A percentile compares a stretch with the other conserved stretches of the same genome.
phyloP scores from a whole-genome alignment of 805 yeast species.

The Candida michaelii region DNA sequence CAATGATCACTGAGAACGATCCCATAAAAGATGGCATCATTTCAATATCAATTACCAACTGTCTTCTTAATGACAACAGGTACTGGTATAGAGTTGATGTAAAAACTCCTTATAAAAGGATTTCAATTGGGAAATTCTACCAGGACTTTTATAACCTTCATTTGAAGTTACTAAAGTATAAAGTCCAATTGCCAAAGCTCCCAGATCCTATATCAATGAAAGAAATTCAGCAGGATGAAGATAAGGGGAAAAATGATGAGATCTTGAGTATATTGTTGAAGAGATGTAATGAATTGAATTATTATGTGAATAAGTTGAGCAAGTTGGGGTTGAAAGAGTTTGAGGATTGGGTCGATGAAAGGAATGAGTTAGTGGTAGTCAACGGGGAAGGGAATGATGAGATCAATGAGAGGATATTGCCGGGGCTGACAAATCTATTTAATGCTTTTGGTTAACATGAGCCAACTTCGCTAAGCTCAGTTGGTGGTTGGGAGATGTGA shows the following conservation, averaged over 20 bases:
- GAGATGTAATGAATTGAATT: slow-evolving; percentile 25
- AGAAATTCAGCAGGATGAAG: slow-evolving; percentile 10
- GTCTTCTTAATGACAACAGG: slow-evolving; percentile 25
- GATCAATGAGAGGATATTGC: slow-evolving; percentile 20
- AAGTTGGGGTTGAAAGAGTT: slow-evolving; percentile 25
- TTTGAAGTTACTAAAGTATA: slow-evolving; percentile 13
- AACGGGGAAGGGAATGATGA: slow-evolving; percentile 16
- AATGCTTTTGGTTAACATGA: neutral
- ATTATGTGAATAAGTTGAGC: slow-evolving; percentile 23
- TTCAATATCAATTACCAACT: slow-evolving; percentile 23
- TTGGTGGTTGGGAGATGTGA: no score
- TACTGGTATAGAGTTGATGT: slow-evolving; percentile 37
- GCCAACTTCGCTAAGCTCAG: no score
- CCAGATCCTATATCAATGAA: slow-evolving; percentile 29
- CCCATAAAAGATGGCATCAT: neutral
- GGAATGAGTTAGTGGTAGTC: slow-evolving; percentile 4
- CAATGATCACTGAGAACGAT: no score
- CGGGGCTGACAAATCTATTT: slow-evolving; percentile 21
- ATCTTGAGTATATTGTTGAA: slow-evolving; percentile 16
- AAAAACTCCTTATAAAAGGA: slow-evolving; percentile 18
- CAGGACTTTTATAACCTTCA: slow-evolving; percentile 40
- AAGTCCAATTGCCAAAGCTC: slow-evolving; percentile 25
- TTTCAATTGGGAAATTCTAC: slow-evolving; percentile 30
- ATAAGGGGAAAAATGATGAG: slow-evolving; percentile 8
- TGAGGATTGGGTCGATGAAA: slow-evolving; percentile 21